These are phyloP conservation scores for Monosporozyma servazzii DNA, from an alignment of 805 yeast genomes.

Conservation along the genomic window DNA sequence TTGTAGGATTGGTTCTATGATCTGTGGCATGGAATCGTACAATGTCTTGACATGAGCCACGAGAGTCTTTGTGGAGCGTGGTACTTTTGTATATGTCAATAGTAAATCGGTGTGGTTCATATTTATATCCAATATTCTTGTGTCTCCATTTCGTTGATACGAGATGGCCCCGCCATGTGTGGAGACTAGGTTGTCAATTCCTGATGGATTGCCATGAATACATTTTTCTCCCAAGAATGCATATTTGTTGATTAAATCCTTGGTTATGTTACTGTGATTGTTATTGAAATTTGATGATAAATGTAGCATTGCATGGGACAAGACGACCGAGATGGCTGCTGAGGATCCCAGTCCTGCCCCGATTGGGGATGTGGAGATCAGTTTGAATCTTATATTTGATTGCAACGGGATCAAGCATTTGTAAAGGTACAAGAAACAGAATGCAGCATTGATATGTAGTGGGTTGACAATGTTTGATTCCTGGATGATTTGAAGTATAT, in stretches of 20 bases:
- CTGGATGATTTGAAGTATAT: neutral
- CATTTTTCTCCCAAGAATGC: slow-evolving; percentile 90
- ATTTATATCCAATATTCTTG: neutral
- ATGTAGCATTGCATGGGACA: slow-evolving; percentile 61
- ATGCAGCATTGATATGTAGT: slow-evolving; percentile 68
- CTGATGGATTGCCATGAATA: slow-evolving; percentile 93
- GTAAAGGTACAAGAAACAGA: slow-evolving; percentile 74
- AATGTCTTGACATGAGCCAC: slow-evolving; percentile 67
- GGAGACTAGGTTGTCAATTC: slow-evolving; percentile 94
- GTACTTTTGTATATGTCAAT: slow-evolving; percentile 77
- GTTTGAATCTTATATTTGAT: neutral
- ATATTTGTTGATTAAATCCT: slow-evolving; percentile 71
- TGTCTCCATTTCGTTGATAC: slow-evolving; percentile 47
- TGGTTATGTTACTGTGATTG: slow-evolving; percentile 31
- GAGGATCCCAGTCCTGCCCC: slow-evolving; percentile 97
- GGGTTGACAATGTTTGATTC: slow-evolving; percentile 24
- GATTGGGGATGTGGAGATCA: slow-evolving; percentile 49
- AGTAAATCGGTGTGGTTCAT: slow-evolving; percentile 37
- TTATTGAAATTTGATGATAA: slow-evolving; percentile 7
- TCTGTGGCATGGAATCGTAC: slow-evolving; percentile 41
- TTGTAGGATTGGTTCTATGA: slow-evolving; percentile 51
- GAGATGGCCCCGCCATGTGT: slow-evolving; percentile 92
- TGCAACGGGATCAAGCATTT: neutral
- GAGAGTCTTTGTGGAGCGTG: slow-evolving; percentile 75
- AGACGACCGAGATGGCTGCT: slow-evolving; percentile 79